Conservation (phyloP, 1,284 basidiomycete species). For the Heterobasidion parviporum region DNA sequence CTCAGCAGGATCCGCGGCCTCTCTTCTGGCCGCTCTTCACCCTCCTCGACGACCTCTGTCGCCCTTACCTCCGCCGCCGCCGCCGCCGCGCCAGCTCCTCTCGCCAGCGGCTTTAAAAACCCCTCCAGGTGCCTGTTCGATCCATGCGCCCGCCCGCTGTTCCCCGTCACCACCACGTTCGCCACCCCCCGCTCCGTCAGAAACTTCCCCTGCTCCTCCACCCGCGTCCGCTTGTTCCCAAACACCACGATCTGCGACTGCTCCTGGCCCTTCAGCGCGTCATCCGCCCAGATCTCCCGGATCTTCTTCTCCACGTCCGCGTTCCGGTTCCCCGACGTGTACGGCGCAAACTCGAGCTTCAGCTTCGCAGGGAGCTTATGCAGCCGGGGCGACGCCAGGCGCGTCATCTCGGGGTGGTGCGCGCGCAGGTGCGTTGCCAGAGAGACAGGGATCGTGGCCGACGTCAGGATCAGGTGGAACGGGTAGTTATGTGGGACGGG, state of each 20-base stretch:
- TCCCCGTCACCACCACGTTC: conserved; percentile 56
- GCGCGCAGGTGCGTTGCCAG: conserved; percentile 59
- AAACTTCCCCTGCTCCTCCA: conserved; percentile 47
- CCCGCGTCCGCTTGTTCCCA: conserved; percentile 68
- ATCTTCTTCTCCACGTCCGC: conserved; percentile 73
- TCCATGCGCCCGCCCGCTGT: conserved; percentile 46
- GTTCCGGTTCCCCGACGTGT: conserved; percentile 72
- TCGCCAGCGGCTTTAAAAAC: conserved; percentile 43
- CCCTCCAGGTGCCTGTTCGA: conserved; percentile 68
- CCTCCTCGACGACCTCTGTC: conserved; percentile 1
- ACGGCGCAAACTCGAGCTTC: conserved; percentile 62
- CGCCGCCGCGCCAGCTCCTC: not conserved
- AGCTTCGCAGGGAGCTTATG: conserved; percentile 71
- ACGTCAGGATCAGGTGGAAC: conserved; percentile 76
- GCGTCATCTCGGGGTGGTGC: conserved; percentile 51
- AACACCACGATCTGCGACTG: conserved; percentile 68
- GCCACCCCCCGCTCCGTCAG: conserved; percentile 54
- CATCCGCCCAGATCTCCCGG: conserved; percentile 66
- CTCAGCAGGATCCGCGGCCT: conserved; percentile 72
- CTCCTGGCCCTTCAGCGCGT: conserved; percentile 33
- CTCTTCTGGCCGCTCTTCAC: conserved; percentile 13
- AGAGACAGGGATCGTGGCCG: conserved; percentile 78
- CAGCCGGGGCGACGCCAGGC: conserved; percentile 71
- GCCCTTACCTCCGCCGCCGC: not conserved
- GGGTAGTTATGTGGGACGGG: conserved; percentile 40